These are phyloP conservation scores for Dipodascopsis uninucleata DNA, from an alignment of 805 yeast species.

Conservation along the genomic window DNA sequence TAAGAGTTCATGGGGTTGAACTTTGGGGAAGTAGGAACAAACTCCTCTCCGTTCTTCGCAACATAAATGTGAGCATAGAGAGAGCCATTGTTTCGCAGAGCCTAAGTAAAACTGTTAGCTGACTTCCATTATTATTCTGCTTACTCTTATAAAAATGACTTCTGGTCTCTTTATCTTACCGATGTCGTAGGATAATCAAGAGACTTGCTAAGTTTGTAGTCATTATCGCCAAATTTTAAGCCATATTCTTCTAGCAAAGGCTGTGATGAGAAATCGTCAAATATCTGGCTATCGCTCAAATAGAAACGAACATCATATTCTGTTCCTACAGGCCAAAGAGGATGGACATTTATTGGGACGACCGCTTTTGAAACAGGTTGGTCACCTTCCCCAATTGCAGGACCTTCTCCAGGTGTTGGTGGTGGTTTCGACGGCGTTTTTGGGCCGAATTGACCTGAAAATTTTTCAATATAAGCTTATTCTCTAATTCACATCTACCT, in stretches of 20 bases:
- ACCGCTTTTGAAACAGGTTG: constrained; percentile 3
- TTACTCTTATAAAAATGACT: background rate
- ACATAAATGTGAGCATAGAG: constrained; percentile 37
- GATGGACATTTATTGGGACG: constrained; percentile 13
- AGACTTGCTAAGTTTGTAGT: constrained; percentile 4
- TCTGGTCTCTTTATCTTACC: constrained; percentile 5
- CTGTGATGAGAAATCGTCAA: constrained; percentile 11
- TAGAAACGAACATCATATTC: constrained; percentile 18
- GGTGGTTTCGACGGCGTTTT: constrained; percentile 2
- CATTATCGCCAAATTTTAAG: constrained; percentile 11
- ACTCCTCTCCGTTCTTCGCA: constrained; percentile 22
- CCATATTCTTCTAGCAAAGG: constrained; percentile 13
- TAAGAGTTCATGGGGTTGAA: constrained; percentile 25
- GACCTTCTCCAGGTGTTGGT: too few species aligned
- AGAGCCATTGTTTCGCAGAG: constrained; percentile 35
- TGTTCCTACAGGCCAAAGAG: constrained; percentile 26
- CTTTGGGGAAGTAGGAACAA: constrained; percentile 21
- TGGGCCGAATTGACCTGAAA: too few species aligned
- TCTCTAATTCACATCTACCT: too few species aligned
- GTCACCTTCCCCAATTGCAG: constrained; percentile 5
- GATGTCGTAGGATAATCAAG: constrained; percentile 4
- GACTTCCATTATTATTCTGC: constrained; percentile 9
- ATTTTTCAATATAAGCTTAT: too few species aligned
- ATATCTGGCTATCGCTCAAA: constrained; percentile 16
- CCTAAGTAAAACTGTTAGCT: constrained; percentile 5